Evolutionary conservation across 306 rosid species (phyloP), one percentile per base, ranked within the genome.

Genomic region (Ammopiptanthus mongolicus): DNA sequence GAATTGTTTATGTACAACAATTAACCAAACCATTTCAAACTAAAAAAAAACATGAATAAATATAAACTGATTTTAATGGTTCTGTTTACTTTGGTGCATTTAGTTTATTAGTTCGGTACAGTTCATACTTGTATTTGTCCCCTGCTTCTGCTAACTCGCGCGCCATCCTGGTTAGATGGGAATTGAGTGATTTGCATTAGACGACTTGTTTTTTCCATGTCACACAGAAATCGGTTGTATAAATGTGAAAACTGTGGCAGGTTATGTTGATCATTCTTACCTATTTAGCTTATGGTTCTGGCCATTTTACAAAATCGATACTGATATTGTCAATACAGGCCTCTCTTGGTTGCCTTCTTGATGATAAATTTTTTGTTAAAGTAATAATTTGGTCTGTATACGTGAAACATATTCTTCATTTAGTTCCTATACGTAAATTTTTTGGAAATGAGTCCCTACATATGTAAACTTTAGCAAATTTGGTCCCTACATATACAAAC

Each of bases 331-430:
- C 34, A 18, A 65, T 25, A 22, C 44, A 33, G 42, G 55, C 15
- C 76, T 48, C 71, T 68, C 42, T 67, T 47, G 25, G 31, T 63
- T 64, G 37, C 21, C 25, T 36, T 53, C 14, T 82, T 57, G 68
- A 42, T 73, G 44, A 53, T 58, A 11, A 11, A 17, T 15, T 25
- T 25, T 25, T 25, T n/a, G n/a, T n/a, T n/a, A n/a, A n/a, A n/a
- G n/a, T n/a, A n/a, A n/a, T n/a, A n/a, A n/a, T n/a, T n/a, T n/a
- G n/a, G n/a, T n/a, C n/a, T n/a, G n/a, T n/a, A n/a, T n/a, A n/a
- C n/a, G n/a, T n/a, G n/a, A n/a, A n/a, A n/a, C n/a, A n/a, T n/a
- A n/a, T n/a, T n/a, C n/a, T n/a, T n/a, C n/a, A n/a, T n/a, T n/a
- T n/a, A n/a, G n/a, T n/a, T n/a, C n/a, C n/a, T n/a, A n/a, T n/a